Conservation (phyloP, 2,329 filamentous ascomycete genomes). For the Fusarium sp. region DNA sequence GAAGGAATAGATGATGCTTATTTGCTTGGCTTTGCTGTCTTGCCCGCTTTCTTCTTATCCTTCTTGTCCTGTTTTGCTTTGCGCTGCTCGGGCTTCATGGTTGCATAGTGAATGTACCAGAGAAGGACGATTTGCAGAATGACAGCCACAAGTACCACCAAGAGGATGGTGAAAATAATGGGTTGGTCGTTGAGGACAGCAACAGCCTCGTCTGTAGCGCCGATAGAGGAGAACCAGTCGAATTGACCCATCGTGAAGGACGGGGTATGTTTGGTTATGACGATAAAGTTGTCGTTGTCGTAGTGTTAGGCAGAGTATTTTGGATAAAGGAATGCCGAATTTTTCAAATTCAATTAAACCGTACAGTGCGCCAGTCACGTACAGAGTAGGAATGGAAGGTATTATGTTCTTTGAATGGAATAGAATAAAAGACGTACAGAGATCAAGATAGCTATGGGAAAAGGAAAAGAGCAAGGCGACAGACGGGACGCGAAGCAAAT, state of each 20-base stretch:
- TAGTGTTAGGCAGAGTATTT: background rate
- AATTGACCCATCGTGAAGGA: constrained; percentile 58
- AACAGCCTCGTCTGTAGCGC: constrained; percentile 65
- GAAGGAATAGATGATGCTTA: background rate
- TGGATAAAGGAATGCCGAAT: background rate
- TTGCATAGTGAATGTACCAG: constrained; percentile 68
- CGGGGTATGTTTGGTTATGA: background rate
- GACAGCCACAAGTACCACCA: constrained; percentile 61
- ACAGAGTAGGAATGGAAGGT: constrained; percentile 11
- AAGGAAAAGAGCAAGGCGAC: constrained; percentile 17
- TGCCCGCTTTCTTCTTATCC: constrained; percentile 52
- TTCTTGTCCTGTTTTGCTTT: constrained; percentile 59
- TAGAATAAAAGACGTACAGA: background rate
- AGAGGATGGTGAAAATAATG: constrained; percentile 63
- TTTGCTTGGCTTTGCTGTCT: constrained; percentile 25
- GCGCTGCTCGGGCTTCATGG: constrained; percentile 67
- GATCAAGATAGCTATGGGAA: constrained; percentile 14
- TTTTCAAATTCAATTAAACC: constrained; percentile 3
- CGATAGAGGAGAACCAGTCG: constrained; percentile 64
- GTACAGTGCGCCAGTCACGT: constrained; percentile 41
- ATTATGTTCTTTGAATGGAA: constrained; percentile 7
- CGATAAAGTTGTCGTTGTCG: background rate
- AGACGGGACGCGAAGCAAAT: constrained; percentile 38
- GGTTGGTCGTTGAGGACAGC: constrained; percentile 69
- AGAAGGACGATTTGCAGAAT: constrained; percentile 56